Percentiles rank a stretch among this genome's conserved stretches.
phyloP scores from a whole-genome alignment of 129 eudicot genomes.

The Saposhnikovia divaricata region DNA sequence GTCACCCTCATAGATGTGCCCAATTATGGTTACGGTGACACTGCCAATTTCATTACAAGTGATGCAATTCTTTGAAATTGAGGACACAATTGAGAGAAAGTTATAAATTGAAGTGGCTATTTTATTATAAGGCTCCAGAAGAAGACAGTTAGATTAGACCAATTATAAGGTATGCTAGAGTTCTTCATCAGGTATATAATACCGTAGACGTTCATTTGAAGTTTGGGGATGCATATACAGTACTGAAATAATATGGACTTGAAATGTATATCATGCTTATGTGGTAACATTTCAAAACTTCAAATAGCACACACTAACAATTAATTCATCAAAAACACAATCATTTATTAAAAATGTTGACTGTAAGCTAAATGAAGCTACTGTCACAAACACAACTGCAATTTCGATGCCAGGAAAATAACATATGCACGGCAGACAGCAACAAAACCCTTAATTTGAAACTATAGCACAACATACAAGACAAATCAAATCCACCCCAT shows the following conservation, averaged over 20 bases:
- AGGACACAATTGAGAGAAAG: background rate
- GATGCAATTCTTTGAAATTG: background rate
- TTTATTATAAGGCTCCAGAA: background rate
- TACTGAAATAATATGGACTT: background rate
- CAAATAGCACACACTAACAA: background rate
- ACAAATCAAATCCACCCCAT: conserved; percentile 1
- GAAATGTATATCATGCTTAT: background rate
- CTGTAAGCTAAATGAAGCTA: background rate
- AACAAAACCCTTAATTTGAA: background rate
- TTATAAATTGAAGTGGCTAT: too few species aligned
- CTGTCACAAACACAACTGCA: background rate
- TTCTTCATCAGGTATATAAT: background rate
- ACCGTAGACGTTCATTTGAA: background rate
- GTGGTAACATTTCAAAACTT: background rate
- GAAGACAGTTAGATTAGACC: background rate
- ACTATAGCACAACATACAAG: background rate
- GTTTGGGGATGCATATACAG: background rate
- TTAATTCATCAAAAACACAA: background rate
- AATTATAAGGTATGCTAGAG: background rate
- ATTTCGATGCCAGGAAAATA: background rate
- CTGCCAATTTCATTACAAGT: background rate
- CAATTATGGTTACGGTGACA: background rate
- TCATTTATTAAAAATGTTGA: background rate
- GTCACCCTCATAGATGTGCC: background rate
- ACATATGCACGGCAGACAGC: background rate